phyloP scores from a whole-genome alignment of 2,329 filamentous ascomycete genomes.

The Stagonosporopsis vannaccii region DNA sequence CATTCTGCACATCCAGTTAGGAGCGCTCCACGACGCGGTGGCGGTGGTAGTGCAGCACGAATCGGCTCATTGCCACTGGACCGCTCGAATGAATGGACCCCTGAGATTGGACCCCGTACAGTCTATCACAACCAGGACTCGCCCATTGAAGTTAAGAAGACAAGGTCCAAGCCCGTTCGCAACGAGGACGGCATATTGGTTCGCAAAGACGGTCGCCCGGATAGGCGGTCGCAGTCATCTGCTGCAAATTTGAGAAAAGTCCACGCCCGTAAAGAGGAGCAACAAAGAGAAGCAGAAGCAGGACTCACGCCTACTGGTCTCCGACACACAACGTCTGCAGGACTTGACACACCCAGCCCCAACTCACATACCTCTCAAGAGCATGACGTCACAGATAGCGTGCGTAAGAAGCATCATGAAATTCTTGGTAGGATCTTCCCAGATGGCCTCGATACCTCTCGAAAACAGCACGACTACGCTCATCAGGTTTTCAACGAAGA shows the following conservation, averaged over 20 bases:
- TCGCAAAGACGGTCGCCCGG: slow-evolving; percentile 59
- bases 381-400: slow-evolving; percentile 24
- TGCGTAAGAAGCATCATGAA: slow-evolving; percentile 41
- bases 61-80: slow-evolving; percentile 33
- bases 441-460: slow-evolving; percentile 42
- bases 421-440: slow-evolving; percentile 51
- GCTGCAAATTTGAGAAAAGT: slow-evolving; percentile 61
- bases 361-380: slow-evolving; percentile 18
- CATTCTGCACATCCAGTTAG: slow-evolving; percentile 33
- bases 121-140: slow-evolving; percentile 4
- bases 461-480: slow-evolving; percentile 43
- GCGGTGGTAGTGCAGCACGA: slow-evolving; percentile 37
- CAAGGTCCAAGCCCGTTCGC: slow-evolving; percentile 58
- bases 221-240: slow-evolving; percentile 60
- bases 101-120: slow-evolving; percentile 9
- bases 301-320: slow-evolving; percentile 36
- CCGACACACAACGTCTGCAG: slow-evolving; percentile 21
- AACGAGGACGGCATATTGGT: slow-evolving; percentile 61
- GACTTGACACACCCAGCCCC: slow-evolving; percentile 42
- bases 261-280: slow-evolving; percentile 57
- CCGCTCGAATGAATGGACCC: slow-evolving; percentile 37
- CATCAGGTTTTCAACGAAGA: slow-evolving; percentile 43
- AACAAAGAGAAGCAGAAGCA: slow-evolving; percentile 33
- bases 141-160: slow-evolving; percentile 51
- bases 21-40: slow-evolving; percentile 45